Conservation (phyloP, 208 protist species). For the Spongospora subterranea region DNA sequence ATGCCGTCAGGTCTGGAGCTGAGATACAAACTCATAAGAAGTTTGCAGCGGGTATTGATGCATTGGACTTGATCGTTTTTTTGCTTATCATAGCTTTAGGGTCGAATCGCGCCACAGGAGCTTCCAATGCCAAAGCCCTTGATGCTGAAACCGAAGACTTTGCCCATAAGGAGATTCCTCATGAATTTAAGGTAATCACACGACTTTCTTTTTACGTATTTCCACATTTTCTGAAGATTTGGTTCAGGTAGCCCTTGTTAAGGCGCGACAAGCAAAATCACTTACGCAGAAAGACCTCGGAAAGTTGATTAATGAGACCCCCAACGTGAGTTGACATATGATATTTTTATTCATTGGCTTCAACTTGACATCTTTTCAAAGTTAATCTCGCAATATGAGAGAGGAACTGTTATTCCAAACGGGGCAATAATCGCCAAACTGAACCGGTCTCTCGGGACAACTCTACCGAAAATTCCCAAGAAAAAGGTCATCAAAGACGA, state of each 20-base stretch:
- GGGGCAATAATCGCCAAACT: constrained; percentile 59
- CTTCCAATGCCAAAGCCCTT: neutral
- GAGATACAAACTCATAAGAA: constrained; percentile 17
- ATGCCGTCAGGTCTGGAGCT: neutral
- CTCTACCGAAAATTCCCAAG: constrained; percentile 61
- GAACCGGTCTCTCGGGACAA: constrained; percentile 13
- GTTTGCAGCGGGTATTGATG: constrained; percentile 15
- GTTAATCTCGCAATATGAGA: constrained; percentile 57
- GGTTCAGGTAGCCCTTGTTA: constrained; percentile 56
- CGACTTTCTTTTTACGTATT: neutral
- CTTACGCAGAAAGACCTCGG: constrained; percentile 59
- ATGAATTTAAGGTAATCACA: constrained; percentile 31
- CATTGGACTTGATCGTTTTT: neutral
- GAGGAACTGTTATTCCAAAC: constrained; percentile 52
- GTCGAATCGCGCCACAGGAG: neutral
- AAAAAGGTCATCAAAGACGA: constrained; percentile 54
- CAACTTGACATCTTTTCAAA: neutral
- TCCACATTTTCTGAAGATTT: neutral
- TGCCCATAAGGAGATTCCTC: neutral
- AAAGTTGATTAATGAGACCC: constrained; percentile 56
- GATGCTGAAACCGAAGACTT: constrained; percentile 31
- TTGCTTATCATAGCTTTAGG: neutral
- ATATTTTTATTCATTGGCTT: neutral
- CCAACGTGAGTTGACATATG: neutral
- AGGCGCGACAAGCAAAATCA: constrained; percentile 54